Evolutionary conservation across 192 early-diverging fungal species (phyloP).

Genomic region (Spinellus fusiger): DNA sequence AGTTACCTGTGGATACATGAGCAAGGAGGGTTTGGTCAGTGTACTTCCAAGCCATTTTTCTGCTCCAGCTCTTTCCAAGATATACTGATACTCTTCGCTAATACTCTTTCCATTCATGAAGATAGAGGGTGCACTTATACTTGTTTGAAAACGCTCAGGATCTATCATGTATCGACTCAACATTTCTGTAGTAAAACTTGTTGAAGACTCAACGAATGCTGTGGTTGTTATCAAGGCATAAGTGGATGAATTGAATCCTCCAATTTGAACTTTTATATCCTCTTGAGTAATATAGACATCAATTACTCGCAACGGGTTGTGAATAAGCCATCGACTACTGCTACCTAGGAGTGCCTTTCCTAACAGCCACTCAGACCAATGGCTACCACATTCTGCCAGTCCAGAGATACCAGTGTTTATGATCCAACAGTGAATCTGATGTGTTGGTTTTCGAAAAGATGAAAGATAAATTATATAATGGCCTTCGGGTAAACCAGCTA

Average conservation of each 20-base stretch:
- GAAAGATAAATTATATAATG: not conserved
- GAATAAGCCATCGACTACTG: not conserved
- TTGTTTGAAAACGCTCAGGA: not conserved
- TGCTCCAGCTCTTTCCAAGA: constrained; percentile 36
- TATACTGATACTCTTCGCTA: constrained; percentile 48
- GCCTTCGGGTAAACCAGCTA: constrained; percentile 9
- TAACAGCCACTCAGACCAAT: constrained; percentile 7
- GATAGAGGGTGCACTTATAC: not conserved
- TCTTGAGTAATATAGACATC: not conserved
- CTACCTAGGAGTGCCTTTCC: not conserved
- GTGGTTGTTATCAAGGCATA: constrained; percentile 1
- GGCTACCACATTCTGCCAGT: not conserved
- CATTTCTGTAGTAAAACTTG: not conserved
- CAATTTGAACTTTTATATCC: not conserved
- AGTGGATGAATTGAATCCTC: not conserved
- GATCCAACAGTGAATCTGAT: not conserved
- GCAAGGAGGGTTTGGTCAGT: constrained; percentile 35
- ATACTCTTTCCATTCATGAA: constrained; percentile 30
- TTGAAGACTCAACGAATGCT: not conserved
- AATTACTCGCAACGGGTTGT: not conserved
- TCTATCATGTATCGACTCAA: not conserved
- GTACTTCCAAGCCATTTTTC: constrained; percentile 38
- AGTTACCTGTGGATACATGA: constrained; percentile 38
- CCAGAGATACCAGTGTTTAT: not conserved
- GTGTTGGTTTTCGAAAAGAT: not conserved